These are phyloP conservation scores for Kluyveromyces lactis DNA, from an alignment of 805 yeast genomes.

Conservation along the genomic window DNA sequence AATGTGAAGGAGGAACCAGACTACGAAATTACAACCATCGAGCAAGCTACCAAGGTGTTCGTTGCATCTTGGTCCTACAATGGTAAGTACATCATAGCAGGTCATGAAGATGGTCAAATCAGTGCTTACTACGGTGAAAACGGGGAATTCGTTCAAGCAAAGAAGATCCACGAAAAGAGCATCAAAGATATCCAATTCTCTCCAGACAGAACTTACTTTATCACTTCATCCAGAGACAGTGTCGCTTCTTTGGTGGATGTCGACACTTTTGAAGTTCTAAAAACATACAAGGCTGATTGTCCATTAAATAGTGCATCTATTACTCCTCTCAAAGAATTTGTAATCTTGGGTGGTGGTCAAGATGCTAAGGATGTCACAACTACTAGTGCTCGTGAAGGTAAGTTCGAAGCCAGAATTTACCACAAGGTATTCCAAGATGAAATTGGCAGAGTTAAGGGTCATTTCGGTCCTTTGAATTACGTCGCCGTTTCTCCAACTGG, in stretches of 20 bases:
- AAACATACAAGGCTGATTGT: constrained; percentile 77
- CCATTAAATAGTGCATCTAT: constrained; percentile 94
- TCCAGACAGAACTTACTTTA: constrained; percentile 78
- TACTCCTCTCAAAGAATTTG: constrained; percentile 86
- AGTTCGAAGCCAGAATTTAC: constrained; percentile 91
- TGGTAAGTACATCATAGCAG: constrained; percentile 68
- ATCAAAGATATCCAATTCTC: constrained; percentile 89
- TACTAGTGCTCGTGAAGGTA: constrained; percentile 89
- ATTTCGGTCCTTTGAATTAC: constrained; percentile 96
- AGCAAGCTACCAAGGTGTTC: constrained; percentile 54
- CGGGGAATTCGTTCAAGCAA: constrained; percentile 53
- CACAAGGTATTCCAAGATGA: constrained; percentile 95
- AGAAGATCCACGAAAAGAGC: constrained; percentile 63
- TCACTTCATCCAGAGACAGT: constrained; percentile 90
- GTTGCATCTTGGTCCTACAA: constrained; percentile 85
- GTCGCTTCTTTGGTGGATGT: constrained; percentile 71
- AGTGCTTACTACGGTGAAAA: constrained; percentile 71
- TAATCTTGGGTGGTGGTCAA: constrained; percentile 98
- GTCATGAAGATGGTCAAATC: constrained; percentile 80
- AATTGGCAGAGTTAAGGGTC: constrained; percentile 95
- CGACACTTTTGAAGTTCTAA: constrained; percentile 61
- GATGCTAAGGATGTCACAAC: constrained; percentile 98
- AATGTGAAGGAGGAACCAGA: constrained; percentile 45
- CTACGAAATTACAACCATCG: constrained; percentile 51
- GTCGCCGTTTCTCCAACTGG: constrained; percentile 94